Evolutionary conservation across 345 rosid species (phyloP), one percentile per base, ranked within the genome.

Genomic region (Turnera subulata): DNA sequence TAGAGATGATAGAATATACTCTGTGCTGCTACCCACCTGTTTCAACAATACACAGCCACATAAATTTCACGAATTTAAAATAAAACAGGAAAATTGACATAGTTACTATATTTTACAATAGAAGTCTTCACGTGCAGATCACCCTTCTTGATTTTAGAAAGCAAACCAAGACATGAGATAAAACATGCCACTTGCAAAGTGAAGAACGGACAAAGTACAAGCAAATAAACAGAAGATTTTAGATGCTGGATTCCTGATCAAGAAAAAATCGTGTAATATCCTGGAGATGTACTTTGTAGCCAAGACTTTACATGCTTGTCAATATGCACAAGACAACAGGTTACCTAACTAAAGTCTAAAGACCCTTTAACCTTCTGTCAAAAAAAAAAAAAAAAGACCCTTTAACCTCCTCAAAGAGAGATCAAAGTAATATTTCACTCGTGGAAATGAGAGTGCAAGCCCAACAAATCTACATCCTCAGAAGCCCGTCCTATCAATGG

Each of bases 1-100:
- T 93, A 93, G 46, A 93, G 88, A 64, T 93, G 99, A 62, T 90
- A 93, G 89, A 93, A 93, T 67, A 93, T 83, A 58, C 99, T 93
- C 69, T 93, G 99, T 1, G 97, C 99, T 13, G 69, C 95, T 72
- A 89, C 71, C 99, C 99, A 93, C 92, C 99, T 93, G 66, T 62
- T 53, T 65, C 45, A 39, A 65, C 45, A 39, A 65, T 62, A 18
- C 42, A 67, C 42, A 65, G 26, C 61, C 69, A 64, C 45, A 64
- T 22, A 63, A 29, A 57, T 15, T 55, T 46, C 21, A 21, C 61
- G 7, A 59, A 59, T 8, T 3, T 20, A 59, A 59, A 25, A 22
- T 44, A 64, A 35, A 2, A 15, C 7, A 42, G 15, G 45, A 42
- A 17, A 15, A 7, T n/a, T n/a, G n/a, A n/a, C n/a, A n/a, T n/a